Evolutionary conservation across 768 basidiomycete species (phyloP), one percentile per base, ranked within the genome.

Genomic region (Kwoniella newhampshirensis): DNA sequence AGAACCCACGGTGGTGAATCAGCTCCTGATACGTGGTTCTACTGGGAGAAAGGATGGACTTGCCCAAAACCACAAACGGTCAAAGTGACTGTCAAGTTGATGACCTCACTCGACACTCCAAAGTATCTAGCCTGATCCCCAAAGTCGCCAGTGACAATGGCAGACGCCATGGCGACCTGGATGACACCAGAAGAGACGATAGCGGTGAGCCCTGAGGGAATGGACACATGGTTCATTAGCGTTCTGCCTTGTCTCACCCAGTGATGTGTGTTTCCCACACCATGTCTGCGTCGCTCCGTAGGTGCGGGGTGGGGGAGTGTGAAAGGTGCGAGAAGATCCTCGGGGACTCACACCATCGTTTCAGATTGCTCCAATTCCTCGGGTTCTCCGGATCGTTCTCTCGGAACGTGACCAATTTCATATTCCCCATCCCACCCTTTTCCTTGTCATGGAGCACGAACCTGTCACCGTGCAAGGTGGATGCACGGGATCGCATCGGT

Each of bases 101-200:
- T 60, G 13, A 67, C 66, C 47, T 61, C 66, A 17, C 36, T 13
- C 11, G 63, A 64, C 0, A 67, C 63, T 26, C 60, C 59, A 36
- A 67, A 67, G 37, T 64, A 26, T 35, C 43, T 49, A 21, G 61
- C 18, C 27, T 65, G 65, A 43, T 56, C 66, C 17, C 41, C 43
- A 49, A 67, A 67, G 44, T 67, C 66, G 41, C 66, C 66, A 1
- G 62, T 65, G 17, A 62, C 60, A 20, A 65, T 61, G 11, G 66
- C 59, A 26, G 59, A 58, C 4, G 63, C 61, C 15, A 65, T 45
- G n/a, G 63, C 66, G 2, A 65, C 66, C 37, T 60, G 57, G 20
- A 65, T 60, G 41, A 68, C 63, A 26, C 46, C 52, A 12, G 49
- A 46, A 27, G 63, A 57, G 17, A 57, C 59, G 15, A 65, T 47